phyloP scores from a whole-genome alignment of 352 stramenopile species.

The Pythium aristosporum region DNA sequence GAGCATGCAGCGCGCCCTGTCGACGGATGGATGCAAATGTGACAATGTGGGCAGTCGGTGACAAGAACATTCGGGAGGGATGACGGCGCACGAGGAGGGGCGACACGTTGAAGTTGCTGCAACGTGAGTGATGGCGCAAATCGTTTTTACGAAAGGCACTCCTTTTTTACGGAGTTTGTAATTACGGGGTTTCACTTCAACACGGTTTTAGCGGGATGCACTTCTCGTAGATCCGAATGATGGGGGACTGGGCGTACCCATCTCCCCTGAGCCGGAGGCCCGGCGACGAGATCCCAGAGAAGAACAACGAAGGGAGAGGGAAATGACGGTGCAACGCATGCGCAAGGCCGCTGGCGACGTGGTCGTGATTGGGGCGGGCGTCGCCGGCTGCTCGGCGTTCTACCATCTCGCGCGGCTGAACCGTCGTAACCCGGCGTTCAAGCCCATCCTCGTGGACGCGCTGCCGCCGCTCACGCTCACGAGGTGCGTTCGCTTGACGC shows the following conservation, averaged over 20 bases:
- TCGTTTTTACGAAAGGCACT: constrained; percentile 15
- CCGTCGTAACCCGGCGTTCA: constrained; percentile 55
- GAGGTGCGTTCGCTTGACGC: constrained; percentile 27
- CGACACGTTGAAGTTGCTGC: constrained; percentile 24
- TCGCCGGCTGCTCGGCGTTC: constrained; percentile 71
- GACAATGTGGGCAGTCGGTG: constrained; percentile 22
- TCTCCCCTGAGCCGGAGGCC: neutral
- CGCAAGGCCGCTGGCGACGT: constrained; percentile 59
- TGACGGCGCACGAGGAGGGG: neutral
- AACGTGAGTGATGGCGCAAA: neutral
- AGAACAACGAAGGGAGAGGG: neutral
- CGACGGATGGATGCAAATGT: constrained; percentile 14
- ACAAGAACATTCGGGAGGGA: constrained; percentile 9
- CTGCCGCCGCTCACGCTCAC: constrained; percentile 66
- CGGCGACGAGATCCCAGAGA: neutral
- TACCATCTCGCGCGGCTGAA: constrained; percentile 75
- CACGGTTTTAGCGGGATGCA: constrained; percentile 6
- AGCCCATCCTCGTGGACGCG: constrained; percentile 69
- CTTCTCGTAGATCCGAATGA: constrained; percentile 14
- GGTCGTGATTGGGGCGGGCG: constrained; percentile 68
- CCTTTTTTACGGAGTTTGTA: constrained; percentile 15
- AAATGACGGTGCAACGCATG: constrained; percentile 35
- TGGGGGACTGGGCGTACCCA: constrained; percentile 20
- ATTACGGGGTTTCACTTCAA: constrained; percentile 27
- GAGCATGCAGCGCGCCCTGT: constrained; percentile 11